These are phyloP conservation scores for Salvia splendens DNA, from an alignment of 257 asterid genomes.

Conservation along the genomic window DNA sequence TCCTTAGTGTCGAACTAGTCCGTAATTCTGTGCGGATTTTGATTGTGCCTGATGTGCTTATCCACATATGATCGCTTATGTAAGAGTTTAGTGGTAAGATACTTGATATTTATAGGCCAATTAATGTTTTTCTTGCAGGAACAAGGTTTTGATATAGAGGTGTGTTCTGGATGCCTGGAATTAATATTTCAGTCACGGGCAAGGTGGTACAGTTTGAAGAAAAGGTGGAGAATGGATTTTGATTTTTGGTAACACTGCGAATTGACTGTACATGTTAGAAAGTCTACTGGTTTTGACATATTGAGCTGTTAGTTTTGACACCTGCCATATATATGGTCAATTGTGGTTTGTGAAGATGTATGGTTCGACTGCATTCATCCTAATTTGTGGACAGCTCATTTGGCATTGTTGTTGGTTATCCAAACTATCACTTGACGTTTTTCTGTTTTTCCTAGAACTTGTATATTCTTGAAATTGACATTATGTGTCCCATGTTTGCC, in stretches of 20 bases:
- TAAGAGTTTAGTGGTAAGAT: slow-evolving; percentile 6
- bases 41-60: slow-evolving; percentile 1
- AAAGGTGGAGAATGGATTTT: slow-evolving; percentile 25
- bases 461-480: slow-evolving; percentile 21
- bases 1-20: too few relatives aligned
- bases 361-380: slow-evolving; percentile 25
- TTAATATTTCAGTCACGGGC: slow-evolving; percentile 28
- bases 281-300: slow-evolving; percentile 24
- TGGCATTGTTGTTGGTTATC: slow-evolving; percentile 22
- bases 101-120: slow-evolving; percentile 28
- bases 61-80: slow-evolving; percentile 16
- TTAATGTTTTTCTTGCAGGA: slow-evolving; percentile 54
- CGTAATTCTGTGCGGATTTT: neutral
- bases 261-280: slow-evolving; percentile 38
- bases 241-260: slow-evolving; percentile 15
- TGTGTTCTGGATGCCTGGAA: slow-evolving; percentile 32
- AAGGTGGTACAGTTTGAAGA: slow-evolving; percentile 33
- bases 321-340: slow-evolving; percentile 7
- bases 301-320: slow-evolving; percentile 25
- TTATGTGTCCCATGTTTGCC: slow-evolving; percentile 11
- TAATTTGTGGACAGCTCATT: slow-evolving; percentile 17
- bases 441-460: slow-evolving; percentile 4
- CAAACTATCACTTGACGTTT: slow-evolving; percentile 10
- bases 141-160: slow-evolving; percentile 82
- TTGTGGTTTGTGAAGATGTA: neutral